These are phyloP conservation scores for Flammula alnicola DNA, from an alignment of 1,284 basidiomycete species.

Conservation along the genomic window DNA sequence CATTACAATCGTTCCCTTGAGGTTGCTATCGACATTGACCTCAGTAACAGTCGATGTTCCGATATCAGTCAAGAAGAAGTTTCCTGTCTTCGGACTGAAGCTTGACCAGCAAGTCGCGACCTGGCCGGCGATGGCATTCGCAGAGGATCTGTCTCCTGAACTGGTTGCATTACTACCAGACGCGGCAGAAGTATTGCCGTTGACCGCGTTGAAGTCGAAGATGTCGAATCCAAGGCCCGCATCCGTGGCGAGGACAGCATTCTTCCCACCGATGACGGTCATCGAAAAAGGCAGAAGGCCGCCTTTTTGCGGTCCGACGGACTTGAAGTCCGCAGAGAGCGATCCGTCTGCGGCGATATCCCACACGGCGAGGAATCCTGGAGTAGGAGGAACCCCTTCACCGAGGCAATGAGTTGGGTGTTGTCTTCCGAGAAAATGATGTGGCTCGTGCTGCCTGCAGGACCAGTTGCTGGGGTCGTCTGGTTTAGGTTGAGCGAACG, in stretches of 20 bases:
- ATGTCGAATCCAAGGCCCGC: constrained; percentile 50
- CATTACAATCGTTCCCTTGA: constrained; percentile 49
- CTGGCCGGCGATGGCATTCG: constrained; percentile 45
- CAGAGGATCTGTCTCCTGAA: constrained; percentile 34
- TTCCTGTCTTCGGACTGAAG: constrained; percentile 49
- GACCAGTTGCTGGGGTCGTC: constrained; percentile 47
- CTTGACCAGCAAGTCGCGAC: constrained; percentile 54
- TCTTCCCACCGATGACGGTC: constrained; percentile 49
- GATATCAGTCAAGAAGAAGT: constrained; percentile 54
- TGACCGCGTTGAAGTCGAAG: constrained; percentile 40
- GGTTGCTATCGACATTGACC: constrained; percentile 48
- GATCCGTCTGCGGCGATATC: constrained; percentile 44
- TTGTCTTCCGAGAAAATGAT: constrained; percentile 50
- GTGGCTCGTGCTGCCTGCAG: constrained; percentile 46
- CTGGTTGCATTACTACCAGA: constrained; percentile 14
- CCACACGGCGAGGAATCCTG: constrained; percentile 55
- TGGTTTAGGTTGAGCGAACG: constrained; percentile 49
- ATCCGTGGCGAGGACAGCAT: constrained; percentile 52
- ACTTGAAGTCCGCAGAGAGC: constrained; percentile 45
- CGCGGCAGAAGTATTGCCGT: constrained; percentile 4
- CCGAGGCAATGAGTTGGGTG: constrained; percentile 47
- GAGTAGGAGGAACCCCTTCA: constrained; percentile 50
- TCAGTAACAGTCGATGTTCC: constrained; percentile 49
- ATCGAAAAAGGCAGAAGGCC: constrained; percentile 52
- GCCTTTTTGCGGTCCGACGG: constrained; percentile 31